Percentiles rank a stretch among this genome's conserved stretches.
These are phyloP conservation scores for Cubamyces lactineus DNA, from an alignment of 768 basidiomycete genomes.

Conservation along the genomic window DNA sequence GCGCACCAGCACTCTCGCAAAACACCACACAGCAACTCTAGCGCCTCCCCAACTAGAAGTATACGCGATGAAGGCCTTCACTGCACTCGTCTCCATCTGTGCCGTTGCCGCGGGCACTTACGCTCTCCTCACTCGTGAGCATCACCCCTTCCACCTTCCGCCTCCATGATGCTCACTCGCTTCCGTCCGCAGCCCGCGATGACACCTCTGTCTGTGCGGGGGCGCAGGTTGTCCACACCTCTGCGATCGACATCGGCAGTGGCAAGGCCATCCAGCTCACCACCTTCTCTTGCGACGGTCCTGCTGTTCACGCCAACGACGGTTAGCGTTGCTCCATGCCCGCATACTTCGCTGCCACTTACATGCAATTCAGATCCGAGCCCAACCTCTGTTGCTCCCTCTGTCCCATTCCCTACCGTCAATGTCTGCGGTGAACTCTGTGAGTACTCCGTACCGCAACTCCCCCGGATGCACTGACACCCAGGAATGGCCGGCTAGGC, in stretches of 20 bases:
- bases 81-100: slow-evolving; percentile 15
- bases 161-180: no score
- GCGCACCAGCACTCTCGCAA: neutral
- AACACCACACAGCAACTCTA: neutral
- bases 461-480: neutral
- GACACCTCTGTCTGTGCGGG: neutral
- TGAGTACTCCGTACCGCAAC: neutral
- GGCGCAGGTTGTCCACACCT: neutral
- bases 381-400: slow-evolving; percentile 3
- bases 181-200: neutral
- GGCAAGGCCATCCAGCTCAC: slow-evolving; percentile 16
- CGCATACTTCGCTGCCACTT: neutral
- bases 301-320: neutral
- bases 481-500: slow-evolving; percentile 7
- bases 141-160: no score
- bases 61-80: slow-evolving; percentile 15
- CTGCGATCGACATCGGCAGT: slow-evolving; percentile 13
- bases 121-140: slow-evolving; percentile 14
- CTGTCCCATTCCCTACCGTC: neutral
- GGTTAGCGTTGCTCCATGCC: neutral
- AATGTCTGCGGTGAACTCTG: slow-evolving; percentile 26
- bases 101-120: slow-evolving; percentile 11
- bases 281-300: slow-evolving; percentile 15
- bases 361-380: no score
- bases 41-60: neutral